Evolutionary conservation across 129 eudicot species (phyloP), one percentile per base, ranked within the genome.

Genomic region (Chrysanthemum lavandulifolium): DNA sequence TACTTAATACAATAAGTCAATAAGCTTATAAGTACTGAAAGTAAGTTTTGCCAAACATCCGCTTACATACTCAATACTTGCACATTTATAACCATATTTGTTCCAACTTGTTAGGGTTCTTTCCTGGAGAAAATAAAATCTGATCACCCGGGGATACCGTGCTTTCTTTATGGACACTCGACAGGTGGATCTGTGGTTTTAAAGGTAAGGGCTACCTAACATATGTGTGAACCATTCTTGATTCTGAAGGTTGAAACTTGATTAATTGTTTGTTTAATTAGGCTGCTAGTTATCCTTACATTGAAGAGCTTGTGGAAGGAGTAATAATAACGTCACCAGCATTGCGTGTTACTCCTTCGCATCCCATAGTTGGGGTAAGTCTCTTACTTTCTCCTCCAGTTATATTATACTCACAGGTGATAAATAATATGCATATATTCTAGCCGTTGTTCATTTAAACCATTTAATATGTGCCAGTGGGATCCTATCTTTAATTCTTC

Each of bases 291-390:
- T 85, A 86, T 65, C 98, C 93, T 51, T 91, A 82, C 75, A 84
- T 94, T 68, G 87, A 88, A 75, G 80, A 78, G 67, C 81, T 90
- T 85, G 48, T 94, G 65, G 98, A 94, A 54, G 98, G 98, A 69
- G 69, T 94, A 69, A 82, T 94, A 81, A 70, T 94, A 71, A 94
- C 98, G 78, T 94, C 98, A 45, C 98, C 98, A 31, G 98, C 98
- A 55, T 74, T 94, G 80, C 98, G 98, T 67, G 98, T 94, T 76
- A 94, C 83, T 79, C 98, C 98, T n/a, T 89, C 98, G 3, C 97
- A 94, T 85, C 98, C 98, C 4, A 91, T 94, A 19, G 98, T 94
- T 18, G 92, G 92, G 73, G 98, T 94, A 84, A 82, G 96, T 82
- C 40, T 43, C 51, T 59, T 78, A 45, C 16, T 40, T 61, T 19